Conservation (phyloP, 2,329 filamentous ascomycete genomes). For the Fusarium buharicum region DNA sequence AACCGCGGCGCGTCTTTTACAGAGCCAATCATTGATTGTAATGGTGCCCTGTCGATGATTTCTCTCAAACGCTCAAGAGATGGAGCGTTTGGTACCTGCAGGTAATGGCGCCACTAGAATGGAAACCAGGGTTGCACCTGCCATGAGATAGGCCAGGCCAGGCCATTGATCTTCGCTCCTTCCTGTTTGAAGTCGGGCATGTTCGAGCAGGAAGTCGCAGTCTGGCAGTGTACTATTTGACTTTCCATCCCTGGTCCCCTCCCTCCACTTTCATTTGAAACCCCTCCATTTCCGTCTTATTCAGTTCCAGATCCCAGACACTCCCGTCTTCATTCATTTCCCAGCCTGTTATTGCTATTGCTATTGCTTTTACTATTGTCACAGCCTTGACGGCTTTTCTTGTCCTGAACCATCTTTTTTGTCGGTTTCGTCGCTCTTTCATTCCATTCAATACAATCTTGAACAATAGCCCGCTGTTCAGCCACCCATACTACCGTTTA, state of each 20-base stretch:
- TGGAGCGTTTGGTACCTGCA: constrained; percentile 40
- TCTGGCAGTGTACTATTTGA: constrained; percentile 32
- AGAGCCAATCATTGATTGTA: constrained; percentile 20
- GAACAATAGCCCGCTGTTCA: constrained; percentile 32
- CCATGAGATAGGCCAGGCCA: constrained; percentile 18
- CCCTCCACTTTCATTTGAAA: constrained; percentile 38
- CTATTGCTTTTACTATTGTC: constrained; percentile 21
- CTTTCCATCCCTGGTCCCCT: constrained; percentile 8
- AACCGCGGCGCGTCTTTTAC: not conserved
- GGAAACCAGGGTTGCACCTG: constrained; percentile 17
- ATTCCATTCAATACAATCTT: constrained; percentile 32
- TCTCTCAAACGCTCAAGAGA: constrained; percentile 17
- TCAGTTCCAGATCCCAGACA: constrained; percentile 22
- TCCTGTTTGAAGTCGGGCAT: constrained; percentile 35
- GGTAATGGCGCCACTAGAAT: constrained; percentile 32
- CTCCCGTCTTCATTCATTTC: constrained; percentile 23
- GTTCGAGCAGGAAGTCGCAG: constrained; percentile 15
- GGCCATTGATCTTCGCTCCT: constrained; percentile 26
- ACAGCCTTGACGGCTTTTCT: constrained; percentile 22
- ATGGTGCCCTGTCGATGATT: constrained; percentile 18
- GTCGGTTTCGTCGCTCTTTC: constrained; percentile 38
- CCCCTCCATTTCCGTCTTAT: constrained; percentile 21
- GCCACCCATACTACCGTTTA: constrained; percentile 19
- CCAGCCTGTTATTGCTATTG: constrained; percentile 30
- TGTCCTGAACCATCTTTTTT: constrained; percentile 8